These are phyloP conservation scores for Penicillium sp. DNA, from an alignment of 2,329 filamentous ascomycete species.

Conservation along the genomic window DNA sequence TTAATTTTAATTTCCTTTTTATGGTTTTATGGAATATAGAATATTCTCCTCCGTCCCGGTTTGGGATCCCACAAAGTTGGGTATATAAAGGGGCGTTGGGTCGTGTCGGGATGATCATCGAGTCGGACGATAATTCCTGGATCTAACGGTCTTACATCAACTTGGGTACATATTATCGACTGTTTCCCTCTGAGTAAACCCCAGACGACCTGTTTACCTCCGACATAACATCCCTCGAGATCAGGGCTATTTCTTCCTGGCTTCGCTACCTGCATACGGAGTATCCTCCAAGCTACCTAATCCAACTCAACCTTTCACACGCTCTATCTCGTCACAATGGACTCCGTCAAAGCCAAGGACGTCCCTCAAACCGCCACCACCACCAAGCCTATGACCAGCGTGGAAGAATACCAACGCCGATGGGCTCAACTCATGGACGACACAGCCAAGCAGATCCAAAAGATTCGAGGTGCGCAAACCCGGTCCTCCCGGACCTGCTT, in stretches of 20 bases:
- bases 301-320: neutral
- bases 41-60: neutral
- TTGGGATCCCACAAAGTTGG: neutral
- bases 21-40: neutral
- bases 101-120: neutral
- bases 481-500: neutral
- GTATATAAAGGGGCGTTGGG: conserved; percentile 11
- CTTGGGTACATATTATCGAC: neutral
- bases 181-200: neutral
- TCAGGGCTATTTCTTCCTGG: neutral
- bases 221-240: neutral
- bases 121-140: neutral
- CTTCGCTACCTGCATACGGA: neutral
- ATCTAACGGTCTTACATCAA: neutral
- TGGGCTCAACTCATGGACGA: conserved; percentile 23
- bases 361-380: neutral
- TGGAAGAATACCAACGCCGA: conserved; percentile 20
- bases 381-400: conserved; percentile 11
- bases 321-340: conserved; percentile 2
- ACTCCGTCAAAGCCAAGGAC: conserved; percentile 13
- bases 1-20: neutral
- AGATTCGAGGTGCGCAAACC: conserved; percentile 17
- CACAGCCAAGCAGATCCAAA: conserved; percentile 19
- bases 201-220: neutral
- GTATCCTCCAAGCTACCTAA: neutral